phyloP scores from a whole-genome alignment of 495 filamentous ascomycete genomes.

The Penicillium paradoxum region DNA sequence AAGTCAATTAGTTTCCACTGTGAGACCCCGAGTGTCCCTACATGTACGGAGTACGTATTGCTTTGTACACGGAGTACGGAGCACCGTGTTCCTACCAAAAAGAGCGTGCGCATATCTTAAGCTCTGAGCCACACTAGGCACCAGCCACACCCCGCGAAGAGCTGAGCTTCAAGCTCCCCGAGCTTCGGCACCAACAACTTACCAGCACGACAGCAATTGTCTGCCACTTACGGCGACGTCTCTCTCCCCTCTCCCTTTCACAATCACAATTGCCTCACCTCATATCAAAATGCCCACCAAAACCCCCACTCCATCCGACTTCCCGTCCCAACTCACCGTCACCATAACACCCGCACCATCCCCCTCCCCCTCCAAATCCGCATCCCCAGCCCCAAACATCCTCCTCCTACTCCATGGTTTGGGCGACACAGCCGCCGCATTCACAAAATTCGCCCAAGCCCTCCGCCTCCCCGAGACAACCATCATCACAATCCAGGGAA shows the following conservation, averaged over 20 bases:
- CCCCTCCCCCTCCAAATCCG: constrained; percentile 11
- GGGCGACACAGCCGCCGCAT: constrained; percentile 68
- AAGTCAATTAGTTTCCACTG: no score
- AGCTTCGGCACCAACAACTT: neutral
- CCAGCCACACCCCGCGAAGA: neutral
- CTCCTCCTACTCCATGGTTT: constrained; percentile 89
- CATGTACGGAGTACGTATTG: no score
- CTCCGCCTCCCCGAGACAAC: constrained; percentile 78
- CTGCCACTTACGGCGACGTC: neutral
- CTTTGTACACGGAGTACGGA: neutral
- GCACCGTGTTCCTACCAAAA: neutral
- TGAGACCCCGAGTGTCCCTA: no score
- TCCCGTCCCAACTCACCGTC: constrained; percentile 43
- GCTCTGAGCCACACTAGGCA: neutral
- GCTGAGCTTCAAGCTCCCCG: neutral
- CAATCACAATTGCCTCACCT: neutral
- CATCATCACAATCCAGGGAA: constrained; percentile 69
- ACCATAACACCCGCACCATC: constrained; percentile 40
- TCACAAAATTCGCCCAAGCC: constrained; percentile 65
- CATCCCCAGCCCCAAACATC: constrained; percentile 55
- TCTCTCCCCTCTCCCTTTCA: neutral
- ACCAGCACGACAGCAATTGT: neutral
- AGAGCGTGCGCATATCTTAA: neutral
- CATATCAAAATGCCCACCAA: constrained; percentile 33
- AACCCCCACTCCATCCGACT: constrained; percentile 43